Base-by-base conservation (phyloP, 352 stramenopile genomes). In the Globisporangium cylindrosporum region DNA sequence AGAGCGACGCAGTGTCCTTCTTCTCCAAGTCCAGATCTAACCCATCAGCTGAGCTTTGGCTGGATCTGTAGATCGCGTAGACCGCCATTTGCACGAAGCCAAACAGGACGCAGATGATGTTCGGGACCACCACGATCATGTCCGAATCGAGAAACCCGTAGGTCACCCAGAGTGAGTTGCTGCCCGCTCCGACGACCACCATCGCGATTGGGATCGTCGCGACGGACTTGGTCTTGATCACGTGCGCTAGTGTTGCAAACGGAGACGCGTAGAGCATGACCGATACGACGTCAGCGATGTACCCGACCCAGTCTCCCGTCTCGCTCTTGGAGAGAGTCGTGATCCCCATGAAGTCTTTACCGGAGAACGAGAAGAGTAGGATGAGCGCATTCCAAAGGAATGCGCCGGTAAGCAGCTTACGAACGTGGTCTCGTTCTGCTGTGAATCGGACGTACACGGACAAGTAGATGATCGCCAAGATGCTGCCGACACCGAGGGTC, bases 241-340 rank as follows among this genome's bases (percentile, higher is more conserved):
- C 73, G 48, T 68, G 75, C 15, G 64, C 73, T 49, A 82, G 77
- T 15, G 73, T 82, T 61, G 76, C 76, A 49, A 82, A 79, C 4
- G 76, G 73, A 1, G 71, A 77, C 5, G 77, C 51, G 62, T 79
- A 82, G 0, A 73, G 72, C 66, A 69, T 71, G 41, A 68, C 25
- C 34, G 25, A 25, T 18, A 24, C 38, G 5, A 22, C 12, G n/a
- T 27, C 36, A 29, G 73, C 69, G 61, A 82, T 71, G 68, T 79
- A 78, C 32, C 76, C 76, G 27, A 68, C 53, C 32, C 55, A 64
- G 41, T 71, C 29, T 10, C 67, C 67, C 9, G 84, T 76, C n/a
- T 71, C 67, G n/a, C 73, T 41, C 0, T 75, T 62, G 22, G 38
- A 70, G 29, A 84, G 75, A 29, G 68, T 61, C 5, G 78, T 80